Conservation (phyloP, 2,329 filamentous ascomycete genomes). For the Apiospora sp. region DNA sequence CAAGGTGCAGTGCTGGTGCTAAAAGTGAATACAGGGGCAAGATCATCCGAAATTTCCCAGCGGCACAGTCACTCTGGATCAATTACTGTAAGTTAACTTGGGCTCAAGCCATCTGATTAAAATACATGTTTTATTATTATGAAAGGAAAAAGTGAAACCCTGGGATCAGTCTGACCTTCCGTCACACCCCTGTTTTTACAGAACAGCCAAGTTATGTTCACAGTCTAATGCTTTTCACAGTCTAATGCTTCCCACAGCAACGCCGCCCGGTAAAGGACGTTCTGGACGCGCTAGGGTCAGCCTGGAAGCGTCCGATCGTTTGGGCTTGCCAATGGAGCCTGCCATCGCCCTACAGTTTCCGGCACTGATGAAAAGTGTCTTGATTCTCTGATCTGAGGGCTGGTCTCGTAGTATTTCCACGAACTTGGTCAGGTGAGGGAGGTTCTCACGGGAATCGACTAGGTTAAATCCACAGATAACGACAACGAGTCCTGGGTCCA, state of each 20-base stretch:
- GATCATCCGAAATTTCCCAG: not conserved
- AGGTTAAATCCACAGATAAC: conserved; percentile 26
- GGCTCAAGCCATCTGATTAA: not conserved
- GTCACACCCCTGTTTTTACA: no score
- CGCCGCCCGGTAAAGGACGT: not conserved
- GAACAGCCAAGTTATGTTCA: not conserved
- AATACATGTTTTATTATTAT: not conserved
- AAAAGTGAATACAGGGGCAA: not conserved
- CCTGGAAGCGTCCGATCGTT: not conserved
- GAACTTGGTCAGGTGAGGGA: not conserved
- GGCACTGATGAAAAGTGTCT: conserved; percentile 23
- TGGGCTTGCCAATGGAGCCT: not conserved
- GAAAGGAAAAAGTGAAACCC: not conserved
- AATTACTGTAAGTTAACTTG: not conserved
- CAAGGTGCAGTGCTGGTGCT: not conserved
- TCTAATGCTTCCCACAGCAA: not conserved
- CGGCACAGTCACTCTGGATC: not conserved
- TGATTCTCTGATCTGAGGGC: not conserved
- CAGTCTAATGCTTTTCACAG: not conserved
- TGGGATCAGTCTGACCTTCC: no score
- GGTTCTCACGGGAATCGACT: conserved; percentile 21
- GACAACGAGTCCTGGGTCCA: conserved; percentile 19
- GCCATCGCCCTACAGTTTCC: conserved; percentile 18
- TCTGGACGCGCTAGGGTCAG: not conserved
- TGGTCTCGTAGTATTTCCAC: conserved; percentile 18